phyloP scores from a whole-genome alignment of 2,329 filamentous ascomycete genomes.

The Zasmidium citrigriseum region DNA sequence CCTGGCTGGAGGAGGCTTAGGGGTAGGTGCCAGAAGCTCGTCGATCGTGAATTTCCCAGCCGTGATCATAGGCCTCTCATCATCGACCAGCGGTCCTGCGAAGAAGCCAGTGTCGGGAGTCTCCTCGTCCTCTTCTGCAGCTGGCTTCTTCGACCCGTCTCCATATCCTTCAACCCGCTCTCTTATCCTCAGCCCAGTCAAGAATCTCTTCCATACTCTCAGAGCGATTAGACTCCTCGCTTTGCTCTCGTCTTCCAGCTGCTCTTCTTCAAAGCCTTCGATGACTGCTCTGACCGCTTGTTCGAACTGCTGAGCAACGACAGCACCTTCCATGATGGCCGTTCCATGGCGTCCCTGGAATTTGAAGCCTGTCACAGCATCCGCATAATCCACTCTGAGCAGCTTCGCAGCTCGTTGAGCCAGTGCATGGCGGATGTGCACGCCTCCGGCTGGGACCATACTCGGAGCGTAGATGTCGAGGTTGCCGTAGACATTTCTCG shows the following conservation, averaged over 20 bases:
- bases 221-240: slow-evolving; percentile 52
- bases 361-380: slow-evolving; percentile 85
- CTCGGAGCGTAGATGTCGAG: slow-evolving; percentile 64
- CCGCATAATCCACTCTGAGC: slow-evolving; percentile 80
- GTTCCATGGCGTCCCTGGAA: slow-evolving; percentile 87
- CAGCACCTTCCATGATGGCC: slow-evolving; percentile 74
- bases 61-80: slow-evolving; percentile 21
- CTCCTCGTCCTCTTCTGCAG: slow-evolving; percentile 10
- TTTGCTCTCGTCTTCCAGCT: slow-evolving; percentile 63
- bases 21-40: slow-evolving; percentile 15
- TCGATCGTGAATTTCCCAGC: slow-evolving; percentile 24
- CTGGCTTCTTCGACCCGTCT: not conserved
- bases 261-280: slow-evolving; percentile 65
- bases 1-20: slow-evolving; percentile 6
- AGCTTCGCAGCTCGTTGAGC: slow-evolving; percentile 72
- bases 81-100: slow-evolving; percentile 12
- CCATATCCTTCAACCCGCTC: slow-evolving; percentile 57
- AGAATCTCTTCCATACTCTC: slow-evolving; percentile 60
- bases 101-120: slow-evolving; percentile 1
- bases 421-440: slow-evolving; percentile 57
- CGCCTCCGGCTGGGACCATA: slow-evolving; percentile 64
- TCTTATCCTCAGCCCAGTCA: slow-evolving; percentile 66
- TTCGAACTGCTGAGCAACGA: slow-evolving; percentile 70
- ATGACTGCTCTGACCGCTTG: slow-evolving; percentile 74
- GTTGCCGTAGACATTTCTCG: slow-evolving; percentile 63